Percentiles rank a stretch among this genome's conserved stretches.
These are phyloP conservation scores for Pleurotus ostreatus DNA, from an alignment of 768 basidiomycete species.

Conservation along the genomic window DNA sequence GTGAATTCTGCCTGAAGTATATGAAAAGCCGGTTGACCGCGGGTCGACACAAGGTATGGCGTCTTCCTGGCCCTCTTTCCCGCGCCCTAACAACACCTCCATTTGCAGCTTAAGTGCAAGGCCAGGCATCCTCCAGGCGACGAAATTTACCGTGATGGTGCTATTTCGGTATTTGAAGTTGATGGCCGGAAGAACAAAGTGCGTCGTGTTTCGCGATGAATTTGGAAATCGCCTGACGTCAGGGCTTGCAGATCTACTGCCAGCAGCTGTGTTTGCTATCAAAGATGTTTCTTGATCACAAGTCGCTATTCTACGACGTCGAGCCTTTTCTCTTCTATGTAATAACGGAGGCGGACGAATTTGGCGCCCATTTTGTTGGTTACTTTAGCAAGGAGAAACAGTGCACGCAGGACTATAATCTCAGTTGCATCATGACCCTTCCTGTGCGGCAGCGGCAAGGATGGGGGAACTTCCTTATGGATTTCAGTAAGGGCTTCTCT, in stretches of 20 bases:
- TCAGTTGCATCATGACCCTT: constrained; percentile 99
- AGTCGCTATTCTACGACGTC: constrained; percentile 98
- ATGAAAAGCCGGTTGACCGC: constrained; percentile 93
- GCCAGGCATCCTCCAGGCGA: constrained; percentile 94
- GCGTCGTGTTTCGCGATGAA: constrained; percentile 6
- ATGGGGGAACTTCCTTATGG: constrained; percentile 96
- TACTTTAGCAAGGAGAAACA: constrained; percentile 99
- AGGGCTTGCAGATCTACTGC: constrained; percentile 78
- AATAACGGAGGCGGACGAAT: constrained; percentile 86
- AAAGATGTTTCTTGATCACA: constrained; percentile 99
- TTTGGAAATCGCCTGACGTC: not conserved
- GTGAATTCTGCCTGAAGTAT: constrained; percentile 97
- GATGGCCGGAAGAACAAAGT: constrained; percentile 98
- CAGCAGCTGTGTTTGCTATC: constrained; percentile 96
- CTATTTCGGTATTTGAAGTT: constrained; percentile 92
- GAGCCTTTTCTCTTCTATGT: constrained; percentile 99
- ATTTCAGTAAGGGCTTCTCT: constrained; percentile 76
- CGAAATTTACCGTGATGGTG: constrained; percentile 92
- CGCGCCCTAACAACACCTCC: not conserved
- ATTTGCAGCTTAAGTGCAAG: constrained; percentile 85
- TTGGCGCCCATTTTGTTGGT: constrained; percentile 91
- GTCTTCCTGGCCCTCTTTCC: not conserved
- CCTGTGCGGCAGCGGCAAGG: constrained; percentile 93
- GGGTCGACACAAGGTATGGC: constrained; percentile 78
- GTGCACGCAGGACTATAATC: constrained; percentile 92